Evolutionary conservation across 257 asterid genomes (phyloP).

Genomic region (Solanum clarkiae): DNA sequence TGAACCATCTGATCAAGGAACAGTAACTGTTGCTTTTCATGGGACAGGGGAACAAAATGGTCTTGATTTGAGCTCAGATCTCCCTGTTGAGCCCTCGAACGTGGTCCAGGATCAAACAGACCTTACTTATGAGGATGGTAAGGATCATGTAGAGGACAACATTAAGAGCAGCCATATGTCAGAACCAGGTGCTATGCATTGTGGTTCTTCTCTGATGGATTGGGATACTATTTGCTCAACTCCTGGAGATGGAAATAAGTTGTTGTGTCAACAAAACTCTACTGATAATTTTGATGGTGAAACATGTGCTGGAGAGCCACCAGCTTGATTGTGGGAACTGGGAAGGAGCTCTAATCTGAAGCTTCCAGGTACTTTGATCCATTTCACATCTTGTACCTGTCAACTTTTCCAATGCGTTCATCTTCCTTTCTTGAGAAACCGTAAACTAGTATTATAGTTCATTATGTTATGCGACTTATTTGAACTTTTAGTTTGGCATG

Average conservation of each 20-base stretch:
- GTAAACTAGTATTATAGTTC: neutral
- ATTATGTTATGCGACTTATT: neutral
- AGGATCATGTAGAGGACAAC: constrained; percentile 38
- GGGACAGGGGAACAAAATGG: constrained; percentile 45
- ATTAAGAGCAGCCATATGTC: constrained; percentile 31
- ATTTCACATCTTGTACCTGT: neutral
- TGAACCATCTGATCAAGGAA: constrained; percentile 64
- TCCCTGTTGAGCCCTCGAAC: constrained; percentile 40
- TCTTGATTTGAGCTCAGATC: constrained; percentile 57
- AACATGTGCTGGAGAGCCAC: constrained; percentile 48
- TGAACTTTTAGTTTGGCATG: neutral
- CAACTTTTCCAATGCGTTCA: neutral
- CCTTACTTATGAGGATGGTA: constrained; percentile 29
- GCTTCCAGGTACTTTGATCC: constrained; percentile 1
- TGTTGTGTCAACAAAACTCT: constrained; percentile 74
- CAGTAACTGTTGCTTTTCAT: constrained; percentile 42
- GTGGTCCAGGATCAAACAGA: constrained; percentile 50
- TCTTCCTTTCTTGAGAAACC: neutral
- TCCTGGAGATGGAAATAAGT: constrained; percentile 36
- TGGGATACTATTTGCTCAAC: constrained; percentile 38
- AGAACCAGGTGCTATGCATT: constrained; percentile 25
- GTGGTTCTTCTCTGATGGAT: constrained; percentile 15
- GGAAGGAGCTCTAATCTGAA: neutral
- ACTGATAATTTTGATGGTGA: constrained; percentile 70
- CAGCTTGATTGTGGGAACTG: constrained; percentile 9